These are phyloP conservation scores for Aspergillus novoparasiticus DNA, from an alignment of 2,329 filamentous ascomycete genomes.

Conservation along the genomic window DNA sequence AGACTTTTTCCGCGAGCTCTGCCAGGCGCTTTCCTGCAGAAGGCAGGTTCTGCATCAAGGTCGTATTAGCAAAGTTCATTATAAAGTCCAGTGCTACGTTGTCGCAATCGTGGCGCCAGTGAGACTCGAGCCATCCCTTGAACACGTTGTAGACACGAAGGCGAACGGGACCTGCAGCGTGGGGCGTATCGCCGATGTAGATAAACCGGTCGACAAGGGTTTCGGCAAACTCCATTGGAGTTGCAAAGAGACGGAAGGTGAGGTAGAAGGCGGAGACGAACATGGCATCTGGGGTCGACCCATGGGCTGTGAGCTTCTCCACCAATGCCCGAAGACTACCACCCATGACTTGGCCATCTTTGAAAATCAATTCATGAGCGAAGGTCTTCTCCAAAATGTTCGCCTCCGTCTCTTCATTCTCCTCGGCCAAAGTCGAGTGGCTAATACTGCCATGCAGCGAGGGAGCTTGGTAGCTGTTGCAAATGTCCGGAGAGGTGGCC, in stretches of 20 bases:
- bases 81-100: slow-evolving; percentile 75
- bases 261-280: slow-evolving; percentile 96
- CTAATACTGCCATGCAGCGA: slow-evolving; percentile 71
- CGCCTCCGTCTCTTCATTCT: slow-evolving; percentile 76
- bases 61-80: slow-evolving; percentile 74
- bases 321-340: slow-evolving; percentile 87
- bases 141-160: slow-evolving; percentile 94
- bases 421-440: slow-evolving; percentile 67
- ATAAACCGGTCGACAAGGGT: slow-evolving; percentile 89
- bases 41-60: slow-evolving; percentile 69
- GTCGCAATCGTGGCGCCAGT: slow-evolving; percentile 87
- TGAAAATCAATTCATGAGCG: slow-evolving; percentile 90
- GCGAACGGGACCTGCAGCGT: slow-evolving; percentile 77
- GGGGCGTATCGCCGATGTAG: slow-evolving; percentile 78
- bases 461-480: slow-evolving; percentile 57
- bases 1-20: slow-evolving; percentile 79
- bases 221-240: slow-evolving; percentile 75
- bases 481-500: slow-evolving; percentile 80
- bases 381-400: slow-evolving; percentile 89
- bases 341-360: slow-evolving; percentile 91
- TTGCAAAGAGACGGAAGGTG: slow-evolving; percentile 91
- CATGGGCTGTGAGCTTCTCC: slow-evolving; percentile 91
- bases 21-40: slow-evolving; percentile 77
- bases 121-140: slow-evolving; percentile 95
- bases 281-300: slow-evolving; percentile 85